These are phyloP conservation scores for Debaryomyces subglobosus DNA, from an alignment of 1,139 yeast genomes.

Conservation along the genomic window DNA sequence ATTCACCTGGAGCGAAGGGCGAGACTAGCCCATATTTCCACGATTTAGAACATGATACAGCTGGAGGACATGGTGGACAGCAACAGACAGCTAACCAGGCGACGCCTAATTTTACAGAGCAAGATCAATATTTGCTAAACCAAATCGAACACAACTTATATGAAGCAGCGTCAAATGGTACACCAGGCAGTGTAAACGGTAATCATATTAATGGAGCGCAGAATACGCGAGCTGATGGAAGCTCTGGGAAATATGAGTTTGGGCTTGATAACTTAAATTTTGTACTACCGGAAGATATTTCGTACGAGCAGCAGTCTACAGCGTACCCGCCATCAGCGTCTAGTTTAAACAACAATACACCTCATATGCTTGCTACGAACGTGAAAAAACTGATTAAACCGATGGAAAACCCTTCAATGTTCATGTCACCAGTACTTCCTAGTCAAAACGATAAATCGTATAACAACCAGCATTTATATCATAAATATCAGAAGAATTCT, in stretches of 20 bases:
- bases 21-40: slow-evolving; percentile 10
- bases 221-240: slow-evolving; percentile 9
- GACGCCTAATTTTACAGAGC: slow-evolving; percentile 19
- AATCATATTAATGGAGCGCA: not conserved
- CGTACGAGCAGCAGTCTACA: slow-evolving; percentile 26
- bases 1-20: slow-evolving; percentile 8
- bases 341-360: slow-evolving; percentile 28
- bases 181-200: not conserved
- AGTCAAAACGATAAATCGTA: slow-evolving; percentile 48
- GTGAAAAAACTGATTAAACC: slow-evolving; percentile 12
- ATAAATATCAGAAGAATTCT: slow-evolving; percentile 28
- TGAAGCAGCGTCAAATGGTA: slow-evolving; percentile 15
- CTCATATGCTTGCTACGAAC: slow-evolving; percentile 30
- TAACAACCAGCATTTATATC: slow-evolving; percentile 48
- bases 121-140: slow-evolving; percentile 28
- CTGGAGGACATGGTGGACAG: not conserved
- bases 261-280: slow-evolving; percentile 32
- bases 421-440: slow-evolving; percentile 46
- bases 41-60: slow-evolving; percentile 7
- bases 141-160: slow-evolving; percentile 31
- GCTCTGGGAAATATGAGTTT: slow-evolving; percentile 23
- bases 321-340: slow-evolving; percentile 38
- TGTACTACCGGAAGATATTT: slow-evolving; percentile 32
- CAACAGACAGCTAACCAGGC: not conserved
- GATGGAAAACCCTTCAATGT: slow-evolving; percentile 16